Percentiles rank a stretch among this genome's conserved stretches.
Evolutionary conservation across 257 asterid genomes (phyloP).

Genomic region (Solanum gandarillasii): DNA sequence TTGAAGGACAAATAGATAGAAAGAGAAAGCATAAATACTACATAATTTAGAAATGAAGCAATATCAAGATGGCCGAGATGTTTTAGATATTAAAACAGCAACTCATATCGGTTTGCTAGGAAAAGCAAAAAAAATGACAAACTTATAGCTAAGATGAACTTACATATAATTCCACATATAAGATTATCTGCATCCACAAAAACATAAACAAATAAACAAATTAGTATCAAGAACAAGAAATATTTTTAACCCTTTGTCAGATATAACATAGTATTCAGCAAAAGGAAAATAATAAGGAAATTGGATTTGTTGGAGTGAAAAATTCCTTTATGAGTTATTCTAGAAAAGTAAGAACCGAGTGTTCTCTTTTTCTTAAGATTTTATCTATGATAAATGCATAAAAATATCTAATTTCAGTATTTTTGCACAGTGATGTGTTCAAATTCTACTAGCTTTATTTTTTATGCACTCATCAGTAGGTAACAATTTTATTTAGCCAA

Average conservation of each 20-base stretch:
- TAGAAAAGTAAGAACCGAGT: background rate
- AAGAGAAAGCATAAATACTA: background rate
- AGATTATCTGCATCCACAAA: slow-evolving; percentile 57
- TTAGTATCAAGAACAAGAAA: slow-evolving; percentile 6
- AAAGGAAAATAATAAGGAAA: background rate
- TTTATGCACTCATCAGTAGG: background rate
- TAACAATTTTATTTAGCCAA: background rate
- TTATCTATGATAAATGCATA: background rate
- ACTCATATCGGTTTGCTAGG: background rate
- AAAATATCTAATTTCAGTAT: background rate
- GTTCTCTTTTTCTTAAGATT: background rate
- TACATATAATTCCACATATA: slow-evolving; percentile 90
- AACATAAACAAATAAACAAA: slow-evolving; percentile 2
- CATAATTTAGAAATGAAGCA: background rate
- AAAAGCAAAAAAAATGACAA: background rate
- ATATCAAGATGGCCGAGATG: background rate
- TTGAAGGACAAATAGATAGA: background rate
- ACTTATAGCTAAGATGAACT: slow-evolving; percentile 26
- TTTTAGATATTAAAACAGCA: background rate
- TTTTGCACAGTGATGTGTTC: background rate
- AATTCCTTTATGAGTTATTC: background rate
- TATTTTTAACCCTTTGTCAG: background rate
- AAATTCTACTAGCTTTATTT: background rate
- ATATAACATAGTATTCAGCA: background rate
- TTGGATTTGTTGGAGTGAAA: background rate